Base-by-base conservation (phyloP, 805 yeast species). In the Sugiyamaella mastotermitis region DNA sequence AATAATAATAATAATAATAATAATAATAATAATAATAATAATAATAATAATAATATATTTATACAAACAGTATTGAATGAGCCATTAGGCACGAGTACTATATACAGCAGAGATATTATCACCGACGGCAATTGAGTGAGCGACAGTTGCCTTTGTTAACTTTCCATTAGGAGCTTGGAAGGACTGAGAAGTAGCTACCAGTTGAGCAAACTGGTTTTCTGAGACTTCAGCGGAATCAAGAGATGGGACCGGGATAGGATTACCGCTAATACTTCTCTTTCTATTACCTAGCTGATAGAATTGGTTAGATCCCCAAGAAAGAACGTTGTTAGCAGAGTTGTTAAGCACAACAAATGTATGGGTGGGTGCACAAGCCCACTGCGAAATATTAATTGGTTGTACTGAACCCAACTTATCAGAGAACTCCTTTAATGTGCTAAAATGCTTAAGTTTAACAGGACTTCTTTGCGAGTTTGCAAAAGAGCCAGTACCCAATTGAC, bases 261-360 rank as follows among this genome's bases (percentile, higher is more conserved):
- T 14, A 2, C 53, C 46, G 10, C 33, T 57, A 54, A 81, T 80
- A 42, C 72, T 71, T 29, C 71, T 66, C 52, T 81, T 82, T 20
- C 95, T 94, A 52, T 78, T 84, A 9, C 94, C 96, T 31, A 84
- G 68, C 61, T 90, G 96, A 17, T 90, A 94, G 49, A 48, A 66
- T 52, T 78, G 82, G 58, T 88, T 90, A 31, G 77, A 80, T 17
- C 98, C 98, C 86, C 95, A 86, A 4, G 65, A 72, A 26, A 80
- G 56, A 15, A 86, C 80, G 52, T 81, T 86, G 14, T 35, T 37
- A 18, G 38, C 33, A 1, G 31, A 21, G 19, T 21, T 21, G 19
- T 32, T 19, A 29, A 41, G 38, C 14, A 38, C 38, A 40, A 49
- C 53, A 45, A 50, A 45, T 9, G 50, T 41, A 52, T 88, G 96